phyloP scores from a whole-genome alignment of 805 yeast species.

The Zygotorulaspora chibaensis region DNA sequence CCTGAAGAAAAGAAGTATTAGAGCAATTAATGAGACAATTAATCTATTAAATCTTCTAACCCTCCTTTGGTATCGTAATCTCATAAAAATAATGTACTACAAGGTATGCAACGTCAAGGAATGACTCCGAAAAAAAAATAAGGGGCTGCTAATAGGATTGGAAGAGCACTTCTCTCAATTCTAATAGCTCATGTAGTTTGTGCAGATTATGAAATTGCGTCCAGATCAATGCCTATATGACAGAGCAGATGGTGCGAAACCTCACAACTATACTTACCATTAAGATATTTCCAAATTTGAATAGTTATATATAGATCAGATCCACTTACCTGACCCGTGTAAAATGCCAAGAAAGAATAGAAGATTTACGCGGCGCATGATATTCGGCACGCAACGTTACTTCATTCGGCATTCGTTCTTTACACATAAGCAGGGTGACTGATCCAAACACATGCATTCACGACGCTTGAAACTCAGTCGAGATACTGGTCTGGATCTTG shows the following conservation, averaged over 20 bases:
- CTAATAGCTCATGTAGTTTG: not conserved
- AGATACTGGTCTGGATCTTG: not conserved
- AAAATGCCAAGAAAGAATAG: not conserved
- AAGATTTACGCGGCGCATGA: not conserved
- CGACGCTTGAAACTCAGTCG: not conserved
- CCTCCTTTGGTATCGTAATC: slow-evolving; percentile 8
- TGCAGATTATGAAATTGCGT: not conserved
- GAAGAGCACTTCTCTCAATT: too few species aligned
- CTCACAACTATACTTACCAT: not conserved
- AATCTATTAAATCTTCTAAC: slow-evolving; percentile 5
- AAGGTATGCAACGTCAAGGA: not conserved
- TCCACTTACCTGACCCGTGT: not conserved
- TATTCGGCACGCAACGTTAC: too few species aligned
- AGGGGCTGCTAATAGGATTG: too few species aligned
- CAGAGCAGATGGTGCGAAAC: too few species aligned
- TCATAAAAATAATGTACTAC: slow-evolving; percentile 1
- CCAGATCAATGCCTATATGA: not conserved
- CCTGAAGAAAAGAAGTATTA: slow-evolving; percentile 1
- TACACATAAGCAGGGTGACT: too few species aligned
- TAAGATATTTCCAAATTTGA: not conserved
- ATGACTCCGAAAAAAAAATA: not conserved
- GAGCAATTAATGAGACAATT: not conserved
- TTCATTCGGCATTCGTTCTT: not conserved
- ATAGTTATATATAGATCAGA: not conserved
- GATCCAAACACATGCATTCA: too few species aligned